phyloP scores from a whole-genome alignment of 352 stramenopile species.

The Aphanomyces euteiches region DNA sequence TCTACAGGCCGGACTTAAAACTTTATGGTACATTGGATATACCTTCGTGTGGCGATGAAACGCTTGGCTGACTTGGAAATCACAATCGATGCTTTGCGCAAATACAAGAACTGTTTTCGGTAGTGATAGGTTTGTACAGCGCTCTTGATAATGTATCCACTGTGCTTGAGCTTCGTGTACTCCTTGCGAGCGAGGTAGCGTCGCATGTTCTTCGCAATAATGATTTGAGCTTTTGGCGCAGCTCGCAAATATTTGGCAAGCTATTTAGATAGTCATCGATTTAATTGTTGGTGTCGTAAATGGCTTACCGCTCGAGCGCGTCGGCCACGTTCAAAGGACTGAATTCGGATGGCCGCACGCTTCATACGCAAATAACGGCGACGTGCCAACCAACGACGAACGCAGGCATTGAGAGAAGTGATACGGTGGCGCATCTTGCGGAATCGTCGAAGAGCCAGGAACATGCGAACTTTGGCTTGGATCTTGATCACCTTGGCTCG shows the following conservation, averaged over 20 bases:
- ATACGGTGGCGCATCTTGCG: slow-evolving; percentile 51
- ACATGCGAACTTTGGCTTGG: slow-evolving; percentile 69
- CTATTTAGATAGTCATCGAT: background rate
- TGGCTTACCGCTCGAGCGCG: slow-evolving; percentile 43
- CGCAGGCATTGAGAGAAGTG: slow-evolving; percentile 64
- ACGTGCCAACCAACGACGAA: slow-evolving; percentile 66
- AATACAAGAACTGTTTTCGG: slow-evolving; percentile 57
- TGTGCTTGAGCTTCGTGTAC: slow-evolving; percentile 63
- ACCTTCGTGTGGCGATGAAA: slow-evolving; percentile 55
- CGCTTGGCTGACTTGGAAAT: slow-evolving; percentile 78
- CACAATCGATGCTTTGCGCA: slow-evolving; percentile 54
- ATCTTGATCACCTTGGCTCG: slow-evolving; percentile 44
- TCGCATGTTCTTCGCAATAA: slow-evolving; percentile 72
- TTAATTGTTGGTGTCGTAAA: background rate
- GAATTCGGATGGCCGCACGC: slow-evolving; percentile 63
- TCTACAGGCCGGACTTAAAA: background rate
- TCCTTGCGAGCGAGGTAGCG: slow-evolving; percentile 60
- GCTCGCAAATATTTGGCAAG: slow-evolving; percentile 70
- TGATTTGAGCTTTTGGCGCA: slow-evolving; percentile 66
- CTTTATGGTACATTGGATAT: slow-evolving; percentile 30
- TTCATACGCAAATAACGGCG: slow-evolving; percentile 65
- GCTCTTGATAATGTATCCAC: slow-evolving; percentile 68
- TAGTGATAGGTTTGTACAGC: slow-evolving; percentile 63
- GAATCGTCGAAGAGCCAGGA: slow-evolving; percentile 53
- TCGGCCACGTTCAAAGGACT: slow-evolving; percentile 67